Evolutionary conservation across 23 red algal genomes (phyloP).

Genomic region (Gracilaria domingensis): DNA sequence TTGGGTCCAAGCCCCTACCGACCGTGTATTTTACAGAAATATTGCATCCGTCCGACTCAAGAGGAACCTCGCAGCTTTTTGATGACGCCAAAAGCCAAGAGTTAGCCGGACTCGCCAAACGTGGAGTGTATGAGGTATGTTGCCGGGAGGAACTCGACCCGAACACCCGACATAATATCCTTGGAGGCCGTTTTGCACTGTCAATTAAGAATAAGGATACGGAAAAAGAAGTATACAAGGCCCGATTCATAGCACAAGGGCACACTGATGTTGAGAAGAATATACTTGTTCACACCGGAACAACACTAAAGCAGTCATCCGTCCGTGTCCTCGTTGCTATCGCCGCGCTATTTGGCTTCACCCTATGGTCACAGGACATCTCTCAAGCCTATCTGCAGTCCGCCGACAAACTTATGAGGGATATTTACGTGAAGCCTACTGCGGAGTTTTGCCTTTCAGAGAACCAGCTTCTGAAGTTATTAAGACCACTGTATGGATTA

Average conservation of each 20-base stretch:
- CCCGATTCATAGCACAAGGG: conserved; percentile 10
- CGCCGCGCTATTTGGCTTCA: conserved; percentile 13
- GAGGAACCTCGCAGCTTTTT: background rate
- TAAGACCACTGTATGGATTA: background rate
- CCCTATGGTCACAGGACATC: conserved; percentile 12
- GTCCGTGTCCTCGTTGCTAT: background rate
- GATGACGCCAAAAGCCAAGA: background rate
- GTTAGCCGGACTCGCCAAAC: background rate
- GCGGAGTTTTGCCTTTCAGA: background rate
- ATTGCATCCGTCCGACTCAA: background rate
- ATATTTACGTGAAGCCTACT: conserved; percentile 1
- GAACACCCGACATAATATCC: background rate
- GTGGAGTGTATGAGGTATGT: background rate
- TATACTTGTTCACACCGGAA: background rate
- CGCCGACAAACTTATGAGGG: background rate
- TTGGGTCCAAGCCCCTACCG: background rate
- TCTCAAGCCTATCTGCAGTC: conserved; percentile 4
- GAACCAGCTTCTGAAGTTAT: background rate
- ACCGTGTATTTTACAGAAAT: conserved; percentile 15
- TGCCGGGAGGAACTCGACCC: conserved; percentile 4
- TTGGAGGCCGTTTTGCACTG: background rate
- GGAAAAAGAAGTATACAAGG: conserved; percentile 37
- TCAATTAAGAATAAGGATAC: conserved; percentile 24
- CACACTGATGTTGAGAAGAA: conserved; percentile 6
- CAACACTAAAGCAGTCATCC: conserved; percentile 12